phyloP scores from a whole-genome alignment of 345 rosid species.

The Microcos paniculata region DNA sequence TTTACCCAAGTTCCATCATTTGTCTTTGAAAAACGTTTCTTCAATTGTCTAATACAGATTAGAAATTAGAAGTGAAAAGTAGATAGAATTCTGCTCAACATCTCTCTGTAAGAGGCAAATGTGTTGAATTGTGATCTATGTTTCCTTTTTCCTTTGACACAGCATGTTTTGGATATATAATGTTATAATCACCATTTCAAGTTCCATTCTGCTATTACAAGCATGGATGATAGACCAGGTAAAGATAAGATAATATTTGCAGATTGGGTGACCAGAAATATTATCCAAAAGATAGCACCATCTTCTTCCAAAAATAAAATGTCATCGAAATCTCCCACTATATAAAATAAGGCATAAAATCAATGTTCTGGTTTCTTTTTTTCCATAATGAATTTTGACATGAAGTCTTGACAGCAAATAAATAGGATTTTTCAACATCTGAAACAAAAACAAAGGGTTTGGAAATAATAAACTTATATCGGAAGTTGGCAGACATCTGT shows the following conservation, averaged over 20 bases:
- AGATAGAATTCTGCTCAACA: constrained; percentile 10
- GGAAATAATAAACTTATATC: not conserved
- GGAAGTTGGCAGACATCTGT: not conserved
- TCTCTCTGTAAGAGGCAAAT: not conserved
- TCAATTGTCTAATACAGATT: not conserved
- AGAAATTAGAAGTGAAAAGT: not conserved
- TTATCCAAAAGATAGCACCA: not conserved
- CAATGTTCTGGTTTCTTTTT: not conserved
- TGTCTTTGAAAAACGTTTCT: not conserved
- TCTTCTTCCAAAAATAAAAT: not conserved
- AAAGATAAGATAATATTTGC: no score
- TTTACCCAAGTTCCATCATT: not conserved
- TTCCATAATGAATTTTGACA: no score
- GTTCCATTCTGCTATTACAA: not conserved
- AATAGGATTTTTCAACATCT: not conserved
- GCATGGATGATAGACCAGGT: no score
- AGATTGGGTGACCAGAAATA: not conserved
- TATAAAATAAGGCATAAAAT: not conserved
- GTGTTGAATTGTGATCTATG: not conserved
- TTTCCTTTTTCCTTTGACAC: not conserved
- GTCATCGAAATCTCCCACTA: not conserved
- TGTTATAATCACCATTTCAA: not conserved
- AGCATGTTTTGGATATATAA: not conserved
- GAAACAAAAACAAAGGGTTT: not conserved
- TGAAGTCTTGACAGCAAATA: not conserved